phyloP scores from a whole-genome alignment of 768 basidiomycete genomes.

The Macrolepiota albuminosa region DNA sequence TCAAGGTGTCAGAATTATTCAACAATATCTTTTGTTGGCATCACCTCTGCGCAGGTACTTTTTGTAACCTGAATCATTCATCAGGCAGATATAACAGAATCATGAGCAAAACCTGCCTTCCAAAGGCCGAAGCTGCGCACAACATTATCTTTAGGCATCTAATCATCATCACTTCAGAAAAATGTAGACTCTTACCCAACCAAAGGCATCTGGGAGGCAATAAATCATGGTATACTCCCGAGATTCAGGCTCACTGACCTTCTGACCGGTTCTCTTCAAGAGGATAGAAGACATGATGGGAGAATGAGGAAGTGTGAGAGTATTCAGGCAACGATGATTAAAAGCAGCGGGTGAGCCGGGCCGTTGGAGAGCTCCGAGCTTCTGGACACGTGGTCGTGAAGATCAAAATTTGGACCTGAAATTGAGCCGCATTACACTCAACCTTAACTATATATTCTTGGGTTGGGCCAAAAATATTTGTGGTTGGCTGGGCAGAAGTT shows the following conservation, averaged over 20 bases:
- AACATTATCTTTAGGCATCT: slow-evolving; percentile 7
- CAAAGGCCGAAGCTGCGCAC: slow-evolving; percentile 58
- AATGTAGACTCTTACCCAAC: slow-evolving; percentile 48
- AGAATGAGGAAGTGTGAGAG: slow-evolving; percentile 9
- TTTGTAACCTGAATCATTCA: slow-evolving; percentile 54
- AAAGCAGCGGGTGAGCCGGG: background rate
- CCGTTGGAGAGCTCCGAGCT: background rate
- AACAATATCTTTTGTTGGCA: slow-evolving; percentile 10
- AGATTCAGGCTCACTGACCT: slow-evolving; percentile 30
- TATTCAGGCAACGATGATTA: background rate
- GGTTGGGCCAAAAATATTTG: no score
- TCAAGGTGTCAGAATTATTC: background rate
- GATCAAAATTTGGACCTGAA: background rate
- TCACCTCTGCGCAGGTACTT: slow-evolving; percentile 54
- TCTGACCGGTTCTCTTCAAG: slow-evolving; percentile 56
- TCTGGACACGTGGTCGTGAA: background rate
- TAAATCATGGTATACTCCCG: background rate
- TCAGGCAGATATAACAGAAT: slow-evolving; percentile 22
- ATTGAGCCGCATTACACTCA: no score
- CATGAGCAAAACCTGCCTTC: slow-evolving; percentile 41
- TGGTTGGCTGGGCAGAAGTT: no score
- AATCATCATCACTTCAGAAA: background rate
- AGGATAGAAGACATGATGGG: slow-evolving; percentile 43
- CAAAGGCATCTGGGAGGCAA: slow-evolving; percentile 53
- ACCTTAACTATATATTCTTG: no score